Evolutionary conservation across 768 basidiomycete genomes (phyloP), one percentile per base, ranked within the genome.

Genomic region (Leccinum longicurvipes): DNA sequence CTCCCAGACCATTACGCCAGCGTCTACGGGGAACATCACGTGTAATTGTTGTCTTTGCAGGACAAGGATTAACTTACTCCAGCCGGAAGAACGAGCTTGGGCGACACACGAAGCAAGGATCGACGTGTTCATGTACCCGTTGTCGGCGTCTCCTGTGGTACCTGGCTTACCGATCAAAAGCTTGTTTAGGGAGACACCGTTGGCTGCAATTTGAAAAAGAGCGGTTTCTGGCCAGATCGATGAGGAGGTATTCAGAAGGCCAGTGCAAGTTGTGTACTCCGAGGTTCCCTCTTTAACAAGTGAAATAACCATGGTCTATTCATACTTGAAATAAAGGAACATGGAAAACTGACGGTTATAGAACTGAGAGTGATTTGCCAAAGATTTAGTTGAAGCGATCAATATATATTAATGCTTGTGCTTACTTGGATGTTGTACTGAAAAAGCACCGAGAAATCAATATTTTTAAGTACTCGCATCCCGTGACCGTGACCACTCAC

Each of bases 101-200:
- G 41, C 60, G 21, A 88, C 71, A 67, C 89, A 91, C 11, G 68
- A 68, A 1, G 83, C 79, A 15, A 91, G 74, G 4, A 77, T 77
- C 3, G 76, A 69, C 4, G 84, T 74, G 31, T 74, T 73, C 72
- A 89, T 85, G 55, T 74, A 79, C 15, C 74, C 83, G 57, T 81
- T 84, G 58, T 59, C 77, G 3, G 85, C 83, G 42, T 82, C 80
- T 11, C 70, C 55, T 1, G 61, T 63, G 0, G 76, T 53, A 4
- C 82, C 82, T 6, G 87, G 87, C 69, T 89, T 90, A 7, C 88
- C 88, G 62, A 91, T 85, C 53, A 89, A 83, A 49, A 90, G 75
- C 70, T 89, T 89, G 65, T 78, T 70, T 34, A 84, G 67, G 6
- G 78, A 68, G 8, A 89, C 79, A n/a, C 84, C 85, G 56, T 72